Evolutionary conservation across 148 eudicot genomes (phyloP).

Genomic region (Chenopodium suecicum): DNA sequence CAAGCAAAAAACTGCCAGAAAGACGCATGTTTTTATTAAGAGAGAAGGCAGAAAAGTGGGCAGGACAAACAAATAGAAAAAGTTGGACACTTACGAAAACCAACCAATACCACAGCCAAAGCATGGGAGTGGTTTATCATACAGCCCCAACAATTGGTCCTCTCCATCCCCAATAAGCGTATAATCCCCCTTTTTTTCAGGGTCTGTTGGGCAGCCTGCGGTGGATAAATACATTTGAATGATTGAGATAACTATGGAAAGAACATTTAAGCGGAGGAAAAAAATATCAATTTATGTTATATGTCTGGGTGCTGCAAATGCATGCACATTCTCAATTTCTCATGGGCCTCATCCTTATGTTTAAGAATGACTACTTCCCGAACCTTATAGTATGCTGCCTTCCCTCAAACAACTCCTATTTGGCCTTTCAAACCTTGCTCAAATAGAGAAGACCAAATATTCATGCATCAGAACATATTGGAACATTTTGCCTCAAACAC

Average conservation of each 20-base stretch:
- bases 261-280: not conserved
- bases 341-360: not conserved
- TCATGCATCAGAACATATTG: not conserved
- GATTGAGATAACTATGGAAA: not conserved
- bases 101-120: constrained; percentile 73
- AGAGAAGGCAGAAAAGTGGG: constrained; percentile 7
- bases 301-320: not conserved
- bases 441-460: not conserved
- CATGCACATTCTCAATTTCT: not conserved
- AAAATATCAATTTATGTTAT: not conserved
- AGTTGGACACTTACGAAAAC: constrained; percentile 49
- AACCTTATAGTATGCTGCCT: not conserved
- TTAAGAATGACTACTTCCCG: not conserved
- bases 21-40: constrained; percentile 3
- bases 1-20: constrained; percentile 53
- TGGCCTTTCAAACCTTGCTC: no score
- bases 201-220: constrained; percentile 30
- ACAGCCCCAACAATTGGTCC: constrained; percentile 42
- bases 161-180: constrained; percentile 35
- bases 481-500: not conserved
- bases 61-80: not conserved
- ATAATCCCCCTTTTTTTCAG: constrained; percentile 30
- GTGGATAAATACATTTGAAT: not conserved
- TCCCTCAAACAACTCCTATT: not conserved
- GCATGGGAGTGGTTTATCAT: constrained; percentile 63